Conservation (phyloP, 1,284 basidiomycete genomes). For the Ustilago loliicola region DNA sequence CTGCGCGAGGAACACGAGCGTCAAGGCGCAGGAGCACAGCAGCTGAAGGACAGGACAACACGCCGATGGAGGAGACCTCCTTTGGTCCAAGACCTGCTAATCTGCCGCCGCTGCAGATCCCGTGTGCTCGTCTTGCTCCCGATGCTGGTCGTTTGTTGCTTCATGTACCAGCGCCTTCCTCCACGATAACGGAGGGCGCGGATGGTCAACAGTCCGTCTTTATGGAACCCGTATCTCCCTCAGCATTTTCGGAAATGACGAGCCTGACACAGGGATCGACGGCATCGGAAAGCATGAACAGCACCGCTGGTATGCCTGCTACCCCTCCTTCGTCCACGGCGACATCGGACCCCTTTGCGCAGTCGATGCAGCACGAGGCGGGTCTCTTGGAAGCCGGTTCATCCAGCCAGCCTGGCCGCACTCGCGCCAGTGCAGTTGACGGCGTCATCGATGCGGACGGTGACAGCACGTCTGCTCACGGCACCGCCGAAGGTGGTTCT, state of each 20-base stretch:
- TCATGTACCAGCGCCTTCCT: slow-evolving; percentile 4
- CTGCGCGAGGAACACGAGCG: slow-evolving; percentile 27
- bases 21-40: slow-evolving; percentile 35
- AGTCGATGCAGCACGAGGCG: slow-evolving; percentile 3
- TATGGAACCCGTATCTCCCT: slow-evolving; percentile 41
- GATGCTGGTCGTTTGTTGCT: slow-evolving; percentile 10
- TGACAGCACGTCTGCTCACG: background rate
- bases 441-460: slow-evolving; percentile 6
- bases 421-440: background rate
- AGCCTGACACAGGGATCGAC: slow-evolving; percentile 48
- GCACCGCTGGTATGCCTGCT: slow-evolving; percentile 30
- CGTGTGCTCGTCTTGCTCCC: slow-evolving; percentile 15
- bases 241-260: slow-evolving; percentile 47
- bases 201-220: slow-evolving; percentile 8
- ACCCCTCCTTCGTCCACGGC: slow-evolving; percentile 35
- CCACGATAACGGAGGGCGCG: background rate
- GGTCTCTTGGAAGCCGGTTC: background rate
- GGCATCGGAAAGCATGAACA: slow-evolving; percentile 39
- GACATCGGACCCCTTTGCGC: slow-evolving; percentile 19
- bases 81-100: slow-evolving; percentile 25
- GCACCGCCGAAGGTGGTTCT: background rate
- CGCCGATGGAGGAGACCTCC: background rate
- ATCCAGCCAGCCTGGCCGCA: background rate
- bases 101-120: slow-evolving; percentile 34
- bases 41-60: slow-evolving; percentile 14